Conservation (phyloP, 805 yeast genomes). For the Teunomyces funiuensis region DNA sequence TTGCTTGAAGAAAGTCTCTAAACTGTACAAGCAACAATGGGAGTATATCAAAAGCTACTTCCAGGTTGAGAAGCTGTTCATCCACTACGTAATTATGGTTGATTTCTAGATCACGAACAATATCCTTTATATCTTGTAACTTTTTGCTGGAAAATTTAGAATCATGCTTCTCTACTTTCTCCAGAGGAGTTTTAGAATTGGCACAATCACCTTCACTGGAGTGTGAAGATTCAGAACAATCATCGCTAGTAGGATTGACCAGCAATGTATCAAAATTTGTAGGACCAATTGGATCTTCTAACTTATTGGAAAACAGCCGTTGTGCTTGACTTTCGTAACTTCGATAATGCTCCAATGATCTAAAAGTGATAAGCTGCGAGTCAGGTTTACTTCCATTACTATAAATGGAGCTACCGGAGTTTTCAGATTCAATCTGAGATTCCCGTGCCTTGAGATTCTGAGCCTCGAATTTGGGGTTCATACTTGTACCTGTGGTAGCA, state of each 20-base stretch:
- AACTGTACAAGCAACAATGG: neutral
- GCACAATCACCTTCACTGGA: no score
- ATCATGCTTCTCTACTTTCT: neutral
- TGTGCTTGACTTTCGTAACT: slow-evolving; percentile 2
- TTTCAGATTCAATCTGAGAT: neutral
- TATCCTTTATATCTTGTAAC: neutral
- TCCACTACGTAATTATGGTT: neutral
- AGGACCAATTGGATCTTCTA: neutral
- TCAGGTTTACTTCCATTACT: neutral
- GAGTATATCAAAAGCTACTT: neutral
- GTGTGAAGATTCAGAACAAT: no score
- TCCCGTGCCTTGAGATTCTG: no score
- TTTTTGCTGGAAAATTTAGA: neutral
- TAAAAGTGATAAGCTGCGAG: neutral
- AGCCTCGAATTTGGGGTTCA: no score
- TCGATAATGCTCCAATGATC: slow-evolving; percentile 1
- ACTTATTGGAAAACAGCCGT: neutral
- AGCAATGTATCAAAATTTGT: neutral
- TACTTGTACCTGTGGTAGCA: neutral
- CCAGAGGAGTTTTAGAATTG: neutral
- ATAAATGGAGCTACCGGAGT: neutral
- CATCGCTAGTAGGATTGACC: no score
- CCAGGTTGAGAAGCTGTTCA: neutral
- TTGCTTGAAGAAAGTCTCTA: neutral
- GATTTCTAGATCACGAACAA: neutral